Conservation (phyloP, 176 grass and related monocot genomes). For the Aegilops umbellulata region DNA sequence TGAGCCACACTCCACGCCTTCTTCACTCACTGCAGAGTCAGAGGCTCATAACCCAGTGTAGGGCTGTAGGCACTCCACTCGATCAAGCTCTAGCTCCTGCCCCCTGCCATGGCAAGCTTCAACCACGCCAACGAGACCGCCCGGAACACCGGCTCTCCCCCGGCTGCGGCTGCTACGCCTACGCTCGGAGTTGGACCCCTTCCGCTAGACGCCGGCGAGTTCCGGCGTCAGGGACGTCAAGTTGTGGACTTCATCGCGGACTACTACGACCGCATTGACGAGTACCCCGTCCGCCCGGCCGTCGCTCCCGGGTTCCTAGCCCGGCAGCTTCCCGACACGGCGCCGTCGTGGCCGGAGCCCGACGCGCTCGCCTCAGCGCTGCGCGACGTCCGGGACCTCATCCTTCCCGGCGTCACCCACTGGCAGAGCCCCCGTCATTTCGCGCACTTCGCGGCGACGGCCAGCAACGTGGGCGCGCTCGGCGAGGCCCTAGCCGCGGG, state of each 20-base stretch:
- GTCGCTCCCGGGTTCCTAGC: slow-evolving; percentile 37
- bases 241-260: slow-evolving; percentile 60
- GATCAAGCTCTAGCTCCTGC: too few species aligned
- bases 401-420: not conserved
- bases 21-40: too few species aligned
- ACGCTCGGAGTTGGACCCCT: not conserved
- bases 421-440: slow-evolving; percentile 9
- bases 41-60: too few species aligned
- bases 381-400: not conserved
- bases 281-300: slow-evolving; percentile 38
- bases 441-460: not conserved
- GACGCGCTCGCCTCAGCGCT: not conserved
- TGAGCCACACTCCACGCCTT: too few species aligned
- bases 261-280: slow-evolving; percentile 41
- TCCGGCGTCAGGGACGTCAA: slow-evolving; percentile 27
- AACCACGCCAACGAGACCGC: too few species aligned
- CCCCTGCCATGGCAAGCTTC: too few species aligned
- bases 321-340: slow-evolving; percentile 6
- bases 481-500: not conserved
- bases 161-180: not conserved
- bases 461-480: not conserved
- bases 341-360: slow-evolving; percentile 15
- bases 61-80: too few species aligned
- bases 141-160: too few species aligned
- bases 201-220: slow-evolving; percentile 37